Percentiles rank a stretch among this genome's conserved stretches.
These are phyloP conservation scores for Ganoderma leucocontextum DNA, from an alignment of 1,284 basidiomycete species.

Conservation along the genomic window DNA sequence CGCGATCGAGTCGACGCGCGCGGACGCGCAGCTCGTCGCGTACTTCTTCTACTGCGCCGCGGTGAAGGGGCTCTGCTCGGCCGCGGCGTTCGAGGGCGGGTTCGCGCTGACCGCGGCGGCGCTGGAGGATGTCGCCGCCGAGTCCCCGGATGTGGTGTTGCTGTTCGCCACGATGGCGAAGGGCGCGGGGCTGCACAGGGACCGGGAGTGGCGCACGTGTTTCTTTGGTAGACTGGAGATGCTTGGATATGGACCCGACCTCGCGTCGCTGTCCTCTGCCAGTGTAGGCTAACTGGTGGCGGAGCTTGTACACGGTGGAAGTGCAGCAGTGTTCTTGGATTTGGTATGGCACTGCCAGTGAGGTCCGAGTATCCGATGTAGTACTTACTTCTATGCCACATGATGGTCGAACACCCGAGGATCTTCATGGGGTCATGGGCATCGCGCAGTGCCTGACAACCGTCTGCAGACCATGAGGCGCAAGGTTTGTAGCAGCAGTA, in stretches of 20 bases:
- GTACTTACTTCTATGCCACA: background rate
- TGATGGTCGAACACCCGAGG: background rate
- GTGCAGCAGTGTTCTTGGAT: background rate
- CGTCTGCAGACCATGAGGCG: background rate
- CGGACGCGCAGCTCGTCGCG: slow-evolving; percentile 79
- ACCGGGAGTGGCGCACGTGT: background rate
- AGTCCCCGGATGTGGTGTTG: slow-evolving; percentile 85
- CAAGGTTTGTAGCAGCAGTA: background rate
- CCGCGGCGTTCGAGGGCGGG: slow-evolving; percentile 68
- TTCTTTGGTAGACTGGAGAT: background rate
- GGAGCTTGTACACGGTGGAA: background rate
- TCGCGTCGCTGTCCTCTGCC: background rate
- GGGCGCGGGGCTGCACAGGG: slow-evolving; percentile 41
- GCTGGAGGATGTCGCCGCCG: slow-evolving; percentile 88
- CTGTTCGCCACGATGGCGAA: slow-evolving; percentile 61
- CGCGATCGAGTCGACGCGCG: slow-evolving; percentile 80
- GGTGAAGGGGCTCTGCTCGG: slow-evolving; percentile 59
- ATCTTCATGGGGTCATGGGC: background rate
- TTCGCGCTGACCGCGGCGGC: slow-evolving; percentile 73
- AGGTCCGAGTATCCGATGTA: background rate
- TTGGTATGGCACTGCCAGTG: background rate
- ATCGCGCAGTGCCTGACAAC: no score
- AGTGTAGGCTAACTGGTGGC: background rate
- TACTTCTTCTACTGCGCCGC: slow-evolving; percentile 66
- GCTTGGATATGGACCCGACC: background rate